A percentile compares a stretch with the other conserved stretches of the same genome.
phyloP scores from a whole-genome alignment of 805 yeast species.

The Hanseniaspora valbyensis region DNA sequence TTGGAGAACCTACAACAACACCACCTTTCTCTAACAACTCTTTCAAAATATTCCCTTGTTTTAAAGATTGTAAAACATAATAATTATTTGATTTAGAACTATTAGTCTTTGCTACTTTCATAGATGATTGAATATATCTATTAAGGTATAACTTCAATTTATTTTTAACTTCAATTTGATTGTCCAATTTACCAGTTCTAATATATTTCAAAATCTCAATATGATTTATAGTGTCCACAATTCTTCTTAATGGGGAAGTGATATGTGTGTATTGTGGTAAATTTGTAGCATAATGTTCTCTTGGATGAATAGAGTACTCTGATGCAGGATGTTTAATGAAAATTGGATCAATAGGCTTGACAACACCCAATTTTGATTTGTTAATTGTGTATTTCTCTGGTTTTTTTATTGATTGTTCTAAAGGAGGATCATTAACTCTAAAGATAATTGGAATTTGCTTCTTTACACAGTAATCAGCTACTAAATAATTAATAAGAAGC shows the following conservation, averaged over 20 bases:
- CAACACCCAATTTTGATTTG: neutral
- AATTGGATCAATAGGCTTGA: neutral
- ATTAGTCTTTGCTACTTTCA: neutral
- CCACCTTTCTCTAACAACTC: slow-evolving; percentile 4
- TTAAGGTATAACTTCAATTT: neutral
- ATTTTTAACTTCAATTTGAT: neutral
- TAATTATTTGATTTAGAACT: neutral
- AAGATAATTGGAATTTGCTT: slow-evolving; percentile 42
- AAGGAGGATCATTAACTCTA: slow-evolving; percentile 29
- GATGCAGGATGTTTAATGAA: neutral
- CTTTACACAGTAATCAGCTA: slow-evolving; percentile 38
- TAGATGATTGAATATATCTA: neutral
- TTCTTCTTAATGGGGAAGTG: slow-evolving; percentile 83
- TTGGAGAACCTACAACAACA: neutral
- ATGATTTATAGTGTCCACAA: slow-evolving; percentile 69
- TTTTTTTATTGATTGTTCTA: neutral
- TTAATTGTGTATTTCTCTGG: neutral
- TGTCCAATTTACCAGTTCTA: slow-evolving; percentile 15
- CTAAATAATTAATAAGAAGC: slow-evolving; percentile 64
- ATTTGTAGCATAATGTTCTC: slow-evolving; percentile 53
- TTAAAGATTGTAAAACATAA: neutral
- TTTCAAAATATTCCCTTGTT: neutral
- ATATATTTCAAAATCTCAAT: slow-evolving; percentile 52
- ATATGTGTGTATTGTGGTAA: slow-evolving; percentile 54
- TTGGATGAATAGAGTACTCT: slow-evolving; percentile 25